Evolutionary conservation across 331 rosid genomes (phyloP), one percentile per base, ranked within the genome.

Genomic region (Saraca asoca): DNA sequence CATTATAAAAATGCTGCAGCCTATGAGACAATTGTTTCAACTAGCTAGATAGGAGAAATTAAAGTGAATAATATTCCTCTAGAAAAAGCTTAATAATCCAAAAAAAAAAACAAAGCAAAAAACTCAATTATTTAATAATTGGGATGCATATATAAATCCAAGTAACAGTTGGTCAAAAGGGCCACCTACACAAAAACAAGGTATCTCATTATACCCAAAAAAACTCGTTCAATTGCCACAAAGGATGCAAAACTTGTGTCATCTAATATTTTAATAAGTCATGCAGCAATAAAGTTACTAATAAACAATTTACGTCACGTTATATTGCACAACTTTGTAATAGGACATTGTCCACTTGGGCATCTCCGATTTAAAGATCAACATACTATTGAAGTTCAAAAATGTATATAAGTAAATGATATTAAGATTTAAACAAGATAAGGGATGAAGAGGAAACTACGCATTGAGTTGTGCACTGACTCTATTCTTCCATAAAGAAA

Each of bases 1-100:
- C 46, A 68, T 51, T 76, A 24, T 72, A 70, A 44, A 57, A 17
- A 44, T 57, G 73, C 19, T 29, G 68, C 56, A 56, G 13, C 50
- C 50, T 43, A 49, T 31, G 71, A 62, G 43, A 61, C 17, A 65
- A 50, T 11, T 42, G 61, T 19, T 18, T 43, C 51, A 67, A 53
- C 55, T 45, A 37, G 54, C 17, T 57, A 13, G 2, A 52, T 8
- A 37, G 19, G 61, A 56, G 42, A 71, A 61, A 54, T 12, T 48
- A 12, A 39, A 59, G 62, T 29, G 20, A 56, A 60, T 20, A 31
- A 37, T 42, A 71, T 20, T 20, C 9, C 60, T 57, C 45, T 35
- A 39, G 19, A 61, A 16, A 42, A 57, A 79, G 54, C 43, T 45
- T 62, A 48, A 52, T 20, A 53, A 69, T 48, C 50, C 52, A 52